phyloP scores from a whole-genome alignment of 1,284 basidiomycete species.

The Puccinia coronata region DNA sequence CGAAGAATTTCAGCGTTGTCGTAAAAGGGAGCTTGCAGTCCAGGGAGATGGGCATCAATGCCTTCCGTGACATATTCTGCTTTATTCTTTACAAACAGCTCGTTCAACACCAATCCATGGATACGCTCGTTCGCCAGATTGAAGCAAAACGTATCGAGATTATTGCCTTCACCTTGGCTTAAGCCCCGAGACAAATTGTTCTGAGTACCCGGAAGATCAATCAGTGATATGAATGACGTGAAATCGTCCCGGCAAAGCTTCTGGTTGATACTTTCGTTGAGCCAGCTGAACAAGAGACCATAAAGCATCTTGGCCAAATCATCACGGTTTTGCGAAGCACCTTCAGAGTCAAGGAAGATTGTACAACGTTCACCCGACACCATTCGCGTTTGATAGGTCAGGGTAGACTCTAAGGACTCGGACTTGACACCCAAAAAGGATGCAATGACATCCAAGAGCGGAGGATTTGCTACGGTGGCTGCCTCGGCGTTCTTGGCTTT shows the following conservation, averaged over 20 bases:
- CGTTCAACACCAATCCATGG: slow-evolving; percentile 78
- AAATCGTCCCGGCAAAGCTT: slow-evolving; percentile 89
- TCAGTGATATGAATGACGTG: slow-evolving; percentile 85
- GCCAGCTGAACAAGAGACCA: slow-evolving; percentile 91
- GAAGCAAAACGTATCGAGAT: slow-evolving; percentile 92
- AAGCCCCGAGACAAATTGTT: slow-evolving; percentile 71
- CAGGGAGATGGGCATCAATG: slow-evolving; percentile 71
- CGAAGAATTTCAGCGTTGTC: slow-evolving; percentile 89
- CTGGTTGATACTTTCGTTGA: slow-evolving; percentile 94
- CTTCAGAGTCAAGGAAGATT: slow-evolving; percentile 90
- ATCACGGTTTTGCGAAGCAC: slow-evolving; percentile 86
- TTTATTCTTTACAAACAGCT: slow-evolving; percentile 67
- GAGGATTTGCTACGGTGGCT: slow-evolving; percentile 78
- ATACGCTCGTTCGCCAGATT: slow-evolving; percentile 93
- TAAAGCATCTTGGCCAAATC: slow-evolving; percentile 91
- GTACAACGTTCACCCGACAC: slow-evolving; percentile 94
- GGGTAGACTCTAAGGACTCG: slow-evolving; percentile 73
- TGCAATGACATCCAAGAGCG: slow-evolving; percentile 76
- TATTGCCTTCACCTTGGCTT: slow-evolving; percentile 67
- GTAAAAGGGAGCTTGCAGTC: slow-evolving; percentile 70
- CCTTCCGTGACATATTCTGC: slow-evolving; percentile 80
- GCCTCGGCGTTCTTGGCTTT: slow-evolving; percentile 79
- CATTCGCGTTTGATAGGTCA: slow-evolving; percentile 88
- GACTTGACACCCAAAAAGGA: slow-evolving; percentile 85
- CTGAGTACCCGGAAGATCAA: slow-evolving; percentile 85